Evolutionary conservation across 2,329 filamentous ascomycete genomes (phyloP).

Genomic region (Cercospora sp.): DNA sequence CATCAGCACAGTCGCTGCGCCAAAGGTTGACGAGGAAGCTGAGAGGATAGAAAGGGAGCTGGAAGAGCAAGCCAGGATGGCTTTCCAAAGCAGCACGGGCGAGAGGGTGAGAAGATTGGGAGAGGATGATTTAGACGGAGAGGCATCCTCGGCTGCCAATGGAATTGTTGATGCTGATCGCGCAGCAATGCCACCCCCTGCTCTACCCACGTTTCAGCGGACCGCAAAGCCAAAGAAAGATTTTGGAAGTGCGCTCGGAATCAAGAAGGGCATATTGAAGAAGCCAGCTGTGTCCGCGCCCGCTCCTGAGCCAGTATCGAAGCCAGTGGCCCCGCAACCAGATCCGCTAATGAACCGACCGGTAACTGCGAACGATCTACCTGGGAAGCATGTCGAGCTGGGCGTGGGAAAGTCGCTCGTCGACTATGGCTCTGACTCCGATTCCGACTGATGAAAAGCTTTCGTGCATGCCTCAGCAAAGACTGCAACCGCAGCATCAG

Average conservation of each 20-base stretch:
- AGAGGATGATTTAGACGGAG: slow-evolving; percentile 44
- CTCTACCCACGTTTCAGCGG: slow-evolving; percentile 70
- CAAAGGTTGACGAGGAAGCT: slow-evolving; percentile 59
- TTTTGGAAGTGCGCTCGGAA: slow-evolving; percentile 69
- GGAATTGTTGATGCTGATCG: slow-evolving; percentile 36
- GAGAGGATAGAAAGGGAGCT: slow-evolving; percentile 75
- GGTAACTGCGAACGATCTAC: slow-evolving; percentile 1
- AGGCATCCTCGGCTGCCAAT: slow-evolving; percentile 31
- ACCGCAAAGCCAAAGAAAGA: slow-evolving; percentile 87
- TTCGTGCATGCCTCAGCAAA: not conserved
- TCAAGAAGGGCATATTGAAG: slow-evolving; percentile 95
- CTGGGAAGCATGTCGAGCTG: slow-evolving; percentile 5
- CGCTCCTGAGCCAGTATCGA: not conserved
- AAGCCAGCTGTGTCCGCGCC: slow-evolving; percentile 52
- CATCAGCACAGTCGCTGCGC: slow-evolving; percentile 57
- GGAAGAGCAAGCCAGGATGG: slow-evolving; percentile 73
- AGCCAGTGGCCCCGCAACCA: not conserved
- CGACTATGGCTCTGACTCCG: slow-evolving; percentile 9
- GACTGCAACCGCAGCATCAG: not conserved
- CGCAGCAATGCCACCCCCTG: slow-evolving; percentile 46
- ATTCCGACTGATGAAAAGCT: slow-evolving; percentile 2
- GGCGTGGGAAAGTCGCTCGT: slow-evolving; percentile 1
- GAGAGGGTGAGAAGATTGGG: slow-evolving; percentile 55
- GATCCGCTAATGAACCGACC: not conserved
- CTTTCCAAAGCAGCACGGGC: slow-evolving; percentile 67